Evolutionary conservation across 1,284 basidiomycete species (phyloP).

Genomic region (Trametes versicolor): DNA sequence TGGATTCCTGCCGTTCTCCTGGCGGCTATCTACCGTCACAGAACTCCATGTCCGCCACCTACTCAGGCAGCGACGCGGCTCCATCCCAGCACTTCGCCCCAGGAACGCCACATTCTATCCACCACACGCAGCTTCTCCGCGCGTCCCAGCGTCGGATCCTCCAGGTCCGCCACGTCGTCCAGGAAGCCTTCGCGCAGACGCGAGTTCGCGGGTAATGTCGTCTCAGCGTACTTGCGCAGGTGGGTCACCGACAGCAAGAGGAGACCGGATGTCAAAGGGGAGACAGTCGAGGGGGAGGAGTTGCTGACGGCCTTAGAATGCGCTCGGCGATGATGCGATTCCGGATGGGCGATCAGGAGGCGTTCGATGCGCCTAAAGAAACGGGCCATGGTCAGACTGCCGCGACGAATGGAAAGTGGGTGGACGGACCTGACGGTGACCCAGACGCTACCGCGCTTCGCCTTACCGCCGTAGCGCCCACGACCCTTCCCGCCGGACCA

Average conservation of each 20-base stretch:
- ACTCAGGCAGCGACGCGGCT: conserved; percentile 38
- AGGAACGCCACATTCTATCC: conserved; percentile 92
- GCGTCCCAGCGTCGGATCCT: conserved; percentile 74
- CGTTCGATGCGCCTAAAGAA: conserved; percentile 74
- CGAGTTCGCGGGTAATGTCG: conserved; percentile 62
- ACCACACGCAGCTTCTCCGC: conserved; percentile 81
- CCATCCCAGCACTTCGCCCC: conserved; percentile 76
- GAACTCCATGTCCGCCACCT: neutral
- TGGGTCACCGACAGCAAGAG: conserved; percentile 78
- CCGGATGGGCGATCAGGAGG: conserved; percentile 65
- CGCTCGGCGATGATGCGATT: conserved; percentile 30
- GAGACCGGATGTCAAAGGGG: conserved; percentile 74
- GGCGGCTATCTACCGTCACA: conserved; percentile 3
- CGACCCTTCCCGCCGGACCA: conserved; percentile 59
- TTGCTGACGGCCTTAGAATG: conserved; percentile 17
- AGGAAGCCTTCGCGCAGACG: conserved; percentile 81
- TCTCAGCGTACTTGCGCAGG: conserved; percentile 70
- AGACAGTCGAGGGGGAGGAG: conserved; percentile 42
- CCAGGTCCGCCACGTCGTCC: conserved; percentile 87
- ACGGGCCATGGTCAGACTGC: neutral
- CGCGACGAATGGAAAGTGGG: conserved; percentile 1
- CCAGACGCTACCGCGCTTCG: conserved; percentile 62
- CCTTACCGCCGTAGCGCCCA: conserved; percentile 63
- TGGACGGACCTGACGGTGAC: conserved; percentile 66
- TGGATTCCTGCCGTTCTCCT: neutral